Evolutionary conservation across 1,284 basidiomycete genomes (phyloP), one percentile per base, ranked within the genome.

Genomic region (Microstroma glucosiphilum): DNA sequence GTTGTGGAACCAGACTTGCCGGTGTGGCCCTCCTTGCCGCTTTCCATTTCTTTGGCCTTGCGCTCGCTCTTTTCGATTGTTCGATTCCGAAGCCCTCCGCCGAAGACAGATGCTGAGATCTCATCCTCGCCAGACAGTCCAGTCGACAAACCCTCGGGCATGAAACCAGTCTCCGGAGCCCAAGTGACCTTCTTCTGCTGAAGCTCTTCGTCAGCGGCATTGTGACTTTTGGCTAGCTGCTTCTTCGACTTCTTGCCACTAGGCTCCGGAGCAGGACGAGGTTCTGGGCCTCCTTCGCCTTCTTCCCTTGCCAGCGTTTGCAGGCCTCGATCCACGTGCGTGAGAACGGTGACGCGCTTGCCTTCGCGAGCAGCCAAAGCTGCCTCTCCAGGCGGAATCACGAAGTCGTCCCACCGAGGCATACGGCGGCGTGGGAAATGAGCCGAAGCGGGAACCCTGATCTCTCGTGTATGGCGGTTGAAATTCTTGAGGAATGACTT

Each of bases 321-420:
- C 48, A 79, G 63, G 13, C 74, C 69, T 3, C 73, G 63, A 57
- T 79, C 75, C 19, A 79, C 72, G 49, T 77, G 69, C 13, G 66
- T 69, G 9, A 79, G 57, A 13, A 67, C 64, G 9, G 60, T 66
- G 48, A 67, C 58, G 25, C 54, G 43, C 57, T 61, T 62, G 13
- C 65, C 65, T 40, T 61, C 42, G 26, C 51, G 51, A 15, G 70
- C 67, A 71, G 68, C 17, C 66, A 69, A 13, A 65, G 65, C 65
- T 62, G 66, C 40, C 55, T 69, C 73, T 21, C 69, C 65, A 0
- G 73, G 68, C 1, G 73, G 70, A 40, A 78, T 69, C 7, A 64
- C 64, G 62, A 79, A 79, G 61, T 79, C 77, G 25, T 69, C 66
- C 76, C 76, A 78, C 42, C 72, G 64, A 11, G 77, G 77, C 75